These are phyloP conservation scores for Talaromyces liani DNA, from an alignment of 495 filamentous ascomycete genomes.

Conservation along the genomic window DNA sequence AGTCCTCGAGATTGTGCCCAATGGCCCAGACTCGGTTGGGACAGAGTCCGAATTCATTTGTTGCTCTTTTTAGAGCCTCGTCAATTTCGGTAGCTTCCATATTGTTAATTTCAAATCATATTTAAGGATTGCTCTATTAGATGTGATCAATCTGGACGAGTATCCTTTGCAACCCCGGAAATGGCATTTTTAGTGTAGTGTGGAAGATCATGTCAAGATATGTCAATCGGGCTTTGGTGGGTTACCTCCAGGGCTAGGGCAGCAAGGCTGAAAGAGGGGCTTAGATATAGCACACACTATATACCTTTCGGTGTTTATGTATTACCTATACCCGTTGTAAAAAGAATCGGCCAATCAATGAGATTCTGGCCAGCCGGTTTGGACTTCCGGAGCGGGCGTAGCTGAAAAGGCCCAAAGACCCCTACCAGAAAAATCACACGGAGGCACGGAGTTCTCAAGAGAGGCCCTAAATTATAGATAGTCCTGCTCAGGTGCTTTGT, in stretches of 20 bases:
- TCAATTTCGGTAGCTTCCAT: neutral
- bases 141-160: neutral
- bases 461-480: too few species aligned
- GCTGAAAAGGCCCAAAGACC: neutral
- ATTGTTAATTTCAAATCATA: neutral
- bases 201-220: neutral
- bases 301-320: neutral
- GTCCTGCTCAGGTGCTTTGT: too few species aligned
- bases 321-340: neutral
- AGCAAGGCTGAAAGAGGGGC: neutral
- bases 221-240: neutral
- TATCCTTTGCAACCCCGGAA: too few species aligned
- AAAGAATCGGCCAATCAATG: neutral
- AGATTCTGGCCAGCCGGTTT: neutral
- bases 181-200: neutral
- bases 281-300: neutral
- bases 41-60: slow-evolving; percentile 13
- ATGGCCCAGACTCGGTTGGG: slow-evolving; percentile 19
- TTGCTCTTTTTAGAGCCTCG: slow-evolving; percentile 1
- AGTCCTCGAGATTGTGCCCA: slow-evolving; percentile 5
- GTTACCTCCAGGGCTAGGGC: neutral
- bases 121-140: neutral
- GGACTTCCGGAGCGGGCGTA: neutral
- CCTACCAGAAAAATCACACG: neutral
- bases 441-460: too few species aligned